Evolutionary conservation across 1,284 basidiomycete species (phyloP).

Genomic region (Lignosus rhinocerotis): DNA sequence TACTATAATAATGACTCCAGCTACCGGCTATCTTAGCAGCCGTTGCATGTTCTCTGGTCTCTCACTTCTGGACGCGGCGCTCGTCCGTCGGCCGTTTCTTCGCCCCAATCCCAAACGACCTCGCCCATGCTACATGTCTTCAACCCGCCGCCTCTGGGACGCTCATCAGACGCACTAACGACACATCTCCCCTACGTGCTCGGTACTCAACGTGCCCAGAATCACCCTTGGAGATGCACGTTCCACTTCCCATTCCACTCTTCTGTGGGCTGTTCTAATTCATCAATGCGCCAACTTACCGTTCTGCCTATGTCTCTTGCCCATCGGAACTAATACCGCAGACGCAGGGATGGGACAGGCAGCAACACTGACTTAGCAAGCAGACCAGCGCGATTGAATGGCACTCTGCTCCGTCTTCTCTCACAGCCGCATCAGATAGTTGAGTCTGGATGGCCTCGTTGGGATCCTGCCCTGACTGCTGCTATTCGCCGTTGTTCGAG

Average conservation of each 20-base stretch:
- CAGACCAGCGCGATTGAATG: conserved; percentile 6
- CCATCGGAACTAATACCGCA: background rate
- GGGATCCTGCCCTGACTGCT: background rate
- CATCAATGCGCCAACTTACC: background rate
- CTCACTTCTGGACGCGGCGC: background rate
- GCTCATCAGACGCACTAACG: background rate
- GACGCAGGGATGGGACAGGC: conserved; percentile 2
- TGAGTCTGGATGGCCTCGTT: conserved; percentile 11
- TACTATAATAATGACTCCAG: conserved; percentile 9
- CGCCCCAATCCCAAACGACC: background rate
- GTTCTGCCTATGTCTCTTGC: background rate
- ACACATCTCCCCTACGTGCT: background rate
- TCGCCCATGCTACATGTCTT: background rate
- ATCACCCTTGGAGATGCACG: background rate
- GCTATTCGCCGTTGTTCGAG: conserved; percentile 6
- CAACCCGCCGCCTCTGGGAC: background rate
- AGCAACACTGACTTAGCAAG: background rate
- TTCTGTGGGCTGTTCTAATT: background rate
- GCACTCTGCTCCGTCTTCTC: background rate
- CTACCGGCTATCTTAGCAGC: background rate
- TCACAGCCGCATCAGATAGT: background rate
- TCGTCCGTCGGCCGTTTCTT: background rate
- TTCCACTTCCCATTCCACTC: background rate
- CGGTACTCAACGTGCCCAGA: background rate
- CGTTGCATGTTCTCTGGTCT: background rate